Evolutionary conservation across 1,139 yeast genomes (phyloP).

Genomic region (Yamadazyma buinensis): DNA sequence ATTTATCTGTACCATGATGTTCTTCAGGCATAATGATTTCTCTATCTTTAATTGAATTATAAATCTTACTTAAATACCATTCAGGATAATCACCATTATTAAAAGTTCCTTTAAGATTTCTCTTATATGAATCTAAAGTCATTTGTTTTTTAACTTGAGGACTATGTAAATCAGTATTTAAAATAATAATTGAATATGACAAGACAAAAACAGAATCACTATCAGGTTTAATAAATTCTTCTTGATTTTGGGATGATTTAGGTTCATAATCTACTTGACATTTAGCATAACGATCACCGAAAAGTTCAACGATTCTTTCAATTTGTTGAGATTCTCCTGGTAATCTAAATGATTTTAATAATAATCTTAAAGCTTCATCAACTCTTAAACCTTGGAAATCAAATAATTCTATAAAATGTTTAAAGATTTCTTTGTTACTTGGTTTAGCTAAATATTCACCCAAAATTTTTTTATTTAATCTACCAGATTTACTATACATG

Average conservation of each 20-base stretch:
- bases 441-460: slow-evolving; percentile 88
- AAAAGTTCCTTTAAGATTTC: slow-evolving; percentile 77
- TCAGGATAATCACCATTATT: slow-evolving; percentile 77
- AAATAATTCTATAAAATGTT: slow-evolving; percentile 63
- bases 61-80: slow-evolving; percentile 81
- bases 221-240: slow-evolving; percentile 57
- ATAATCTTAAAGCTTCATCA: slow-evolving; percentile 85
- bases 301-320: slow-evolving; percentile 83
- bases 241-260: slow-evolving; percentile 14
- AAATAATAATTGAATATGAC: slow-evolving; percentile 71
- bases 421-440: slow-evolving; percentile 54
- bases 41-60: slow-evolving; percentile 71
- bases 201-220: slow-evolving; percentile 69
- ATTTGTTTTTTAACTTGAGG: slow-evolving; percentile 82
- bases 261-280: slow-evolving; percentile 36
- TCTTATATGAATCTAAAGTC: slow-evolving; percentile 79
- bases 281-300: slow-evolving; percentile 73
- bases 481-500: slow-evolving; percentile 70
- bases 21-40: slow-evolving; percentile 99
- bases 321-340: slow-evolving; percentile 98
- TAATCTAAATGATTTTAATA: slow-evolving; percentile 79
- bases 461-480: slow-evolving; percentile 79
- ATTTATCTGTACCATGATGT: slow-evolving; percentile 79
- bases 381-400: slow-evolving; percentile 78
- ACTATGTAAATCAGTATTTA: slow-evolving; percentile 75